Base-by-base conservation (phyloP, 73 alveolate species). In the Diophrys sp. region DNA sequence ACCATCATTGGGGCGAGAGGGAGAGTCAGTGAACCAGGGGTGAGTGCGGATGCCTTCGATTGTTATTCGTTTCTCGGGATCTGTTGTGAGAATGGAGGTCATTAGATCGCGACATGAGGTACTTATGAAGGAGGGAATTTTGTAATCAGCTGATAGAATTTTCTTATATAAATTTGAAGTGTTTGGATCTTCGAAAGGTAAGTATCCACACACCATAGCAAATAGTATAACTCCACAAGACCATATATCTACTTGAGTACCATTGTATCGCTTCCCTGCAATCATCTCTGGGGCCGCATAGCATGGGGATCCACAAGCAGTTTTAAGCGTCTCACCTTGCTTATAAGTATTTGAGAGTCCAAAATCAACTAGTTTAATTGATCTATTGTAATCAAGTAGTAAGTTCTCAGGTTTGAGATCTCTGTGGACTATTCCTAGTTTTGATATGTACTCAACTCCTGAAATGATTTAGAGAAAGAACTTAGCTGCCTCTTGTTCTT, bases 241-340 rank as follows among this genome's bases (percentile, higher is more conserved):
- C 99, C 99, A 97, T 23, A 97, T 89, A 82, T 97, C 99, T 27
- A 88, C 94, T 54, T 92, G 91, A 29, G 90, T 81, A 25, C 99
- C 99, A 56, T 80, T 90, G 86, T 97, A 97, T 77, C 89, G 81
- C 29, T 93, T 91, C 0, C 98, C 97, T 44, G 96, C 90, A 0
- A 97, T 95, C 97, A 97, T 94, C 90, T 97, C 99, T 0, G 99
- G 99, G 11, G 99, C 98, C 25, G 99, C 99, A 86, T 97, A 97
- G 74, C 99, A 97, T 1, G 99, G 99, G 53, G 97, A 87, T 31
- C 99, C 99, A 72, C 99, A 97, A 1, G 99, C 99, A 68, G 99
- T 97, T 67, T 91, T 95, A 31, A 97, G 81, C 32, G 92, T 79
- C 71, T 76, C 87, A 27, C 88, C 83, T 14, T 31, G 71, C 70